phyloP scores from a whole-genome alignment of 495 filamentous ascomycete species.

The Aspergillus cavernicola region DNA sequence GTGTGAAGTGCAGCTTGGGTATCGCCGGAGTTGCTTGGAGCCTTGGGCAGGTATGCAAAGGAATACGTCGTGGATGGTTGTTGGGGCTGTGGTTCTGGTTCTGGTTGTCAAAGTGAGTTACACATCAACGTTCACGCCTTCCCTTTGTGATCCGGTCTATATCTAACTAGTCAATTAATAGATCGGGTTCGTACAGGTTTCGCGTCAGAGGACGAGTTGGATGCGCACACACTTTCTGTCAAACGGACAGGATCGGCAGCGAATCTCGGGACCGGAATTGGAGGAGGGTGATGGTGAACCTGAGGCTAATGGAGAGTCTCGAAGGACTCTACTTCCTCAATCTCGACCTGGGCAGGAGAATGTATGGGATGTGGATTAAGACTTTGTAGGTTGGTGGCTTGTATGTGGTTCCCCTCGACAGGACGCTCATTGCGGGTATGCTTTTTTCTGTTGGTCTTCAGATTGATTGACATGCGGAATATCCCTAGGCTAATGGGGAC shows the following conservation, averaged over 20 bases:
- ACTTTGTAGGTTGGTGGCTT: not conserved
- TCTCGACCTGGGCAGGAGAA: conserved; percentile 5
- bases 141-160: not conserved
- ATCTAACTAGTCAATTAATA: not conserved
- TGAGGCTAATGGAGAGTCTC: conserved; percentile 5
- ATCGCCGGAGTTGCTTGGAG: conserved; percentile 24
- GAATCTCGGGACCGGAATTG: conserved; percentile 7
- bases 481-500: no score
- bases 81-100: conserved; percentile 23
- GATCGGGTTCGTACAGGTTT: conserved; percentile 7
- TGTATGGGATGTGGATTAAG: conserved; percentile 13
- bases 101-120: conserved; percentile 21
- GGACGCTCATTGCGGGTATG: no score
- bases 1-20: conserved; percentile 28
- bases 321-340: conserved; percentile 14
- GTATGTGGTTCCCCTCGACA: no score
- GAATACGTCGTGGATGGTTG: conserved; percentile 24
- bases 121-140: not conserved
- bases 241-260: conserved; percentile 12
- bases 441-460: no score
- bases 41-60: conserved; percentile 26
- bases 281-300: conserved; percentile 11
- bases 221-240: conserved; percentile 1
- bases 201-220: conserved; percentile 6
- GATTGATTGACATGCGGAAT: no score